These are phyloP conservation scores for Cytospora mali DNA, from an alignment of 2,329 filamentous ascomycete genomes.

Conservation along the genomic window DNA sequence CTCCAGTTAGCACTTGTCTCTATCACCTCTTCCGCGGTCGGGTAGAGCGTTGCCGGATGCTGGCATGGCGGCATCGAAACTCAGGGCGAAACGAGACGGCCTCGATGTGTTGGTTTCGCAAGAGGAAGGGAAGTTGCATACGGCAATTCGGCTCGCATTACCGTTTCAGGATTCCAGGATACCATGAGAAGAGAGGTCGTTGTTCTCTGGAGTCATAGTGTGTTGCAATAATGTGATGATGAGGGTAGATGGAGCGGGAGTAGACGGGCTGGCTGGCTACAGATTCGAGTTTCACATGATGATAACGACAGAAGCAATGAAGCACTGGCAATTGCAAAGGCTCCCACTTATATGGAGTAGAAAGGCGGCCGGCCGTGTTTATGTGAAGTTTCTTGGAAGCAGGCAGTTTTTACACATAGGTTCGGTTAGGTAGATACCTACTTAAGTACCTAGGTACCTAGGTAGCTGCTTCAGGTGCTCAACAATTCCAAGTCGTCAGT, in stretches of 20 bases:
- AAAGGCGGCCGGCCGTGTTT: not conserved
- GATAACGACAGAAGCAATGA: not conserved
- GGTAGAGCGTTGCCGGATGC: not conserved
- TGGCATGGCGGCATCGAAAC: slow-evolving; percentile 1
- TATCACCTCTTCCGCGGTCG: not conserved
- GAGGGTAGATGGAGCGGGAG: not conserved
- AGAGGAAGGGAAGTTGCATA: slow-evolving; percentile 7
- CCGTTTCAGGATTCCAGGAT: not conserved
- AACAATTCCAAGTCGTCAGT: not conserved
- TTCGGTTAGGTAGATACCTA: no score
- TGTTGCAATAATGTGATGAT: not conserved
- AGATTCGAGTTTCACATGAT: not conserved
- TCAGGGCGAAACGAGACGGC: not conserved
- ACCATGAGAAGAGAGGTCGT: not conserved
- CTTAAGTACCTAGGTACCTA: no score
- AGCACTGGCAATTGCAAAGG: no score
- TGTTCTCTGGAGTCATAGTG: not conserved
- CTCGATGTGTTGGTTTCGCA: not conserved
- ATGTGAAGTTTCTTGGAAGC: not conserved
- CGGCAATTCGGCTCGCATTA: not conserved
- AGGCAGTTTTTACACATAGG: no score
- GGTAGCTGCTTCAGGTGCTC: not conserved
- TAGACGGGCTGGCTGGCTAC: slow-evolving; percentile 1
- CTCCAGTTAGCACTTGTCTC: not conserved
- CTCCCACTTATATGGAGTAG: not conserved